Percentiles rank a stretch among this genome's conserved stretches.
phyloP scores from a whole-genome alignment of 768 basidiomycete genomes.

The Boletus patriciae region DNA sequence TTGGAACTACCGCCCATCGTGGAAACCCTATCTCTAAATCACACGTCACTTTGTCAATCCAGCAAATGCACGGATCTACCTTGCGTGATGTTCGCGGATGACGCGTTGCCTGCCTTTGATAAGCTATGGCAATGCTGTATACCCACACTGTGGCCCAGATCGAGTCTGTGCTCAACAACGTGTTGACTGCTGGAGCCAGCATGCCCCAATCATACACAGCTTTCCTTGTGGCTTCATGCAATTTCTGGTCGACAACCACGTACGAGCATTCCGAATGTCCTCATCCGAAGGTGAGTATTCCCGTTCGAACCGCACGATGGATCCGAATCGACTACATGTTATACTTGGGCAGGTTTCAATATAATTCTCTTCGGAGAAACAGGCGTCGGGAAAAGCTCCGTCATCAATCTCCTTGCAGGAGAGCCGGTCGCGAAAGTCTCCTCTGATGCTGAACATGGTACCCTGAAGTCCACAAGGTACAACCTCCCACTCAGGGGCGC shows the following conservation, averaged over 20 bases:
- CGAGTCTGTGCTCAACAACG: constrained; percentile 1
- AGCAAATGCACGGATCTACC: constrained; percentile 22
- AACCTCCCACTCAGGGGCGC: constrained; percentile 5
- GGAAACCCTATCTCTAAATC: background rate
- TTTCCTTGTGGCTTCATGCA: constrained; percentile 2
- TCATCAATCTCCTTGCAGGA: constrained; percentile 44
- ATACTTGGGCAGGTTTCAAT: constrained; percentile 18
- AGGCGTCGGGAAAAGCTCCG: constrained; percentile 43
- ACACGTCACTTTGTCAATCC: background rate
- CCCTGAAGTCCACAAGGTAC: constrained; percentile 33
- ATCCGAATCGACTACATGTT: constrained; percentile 1
- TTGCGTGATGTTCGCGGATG: constrained; percentile 8
- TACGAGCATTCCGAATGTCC: constrained; percentile 15
- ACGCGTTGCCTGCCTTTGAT: constrained; percentile 6
- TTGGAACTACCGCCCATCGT: background rate
- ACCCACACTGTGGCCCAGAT: constrained; percentile 9
- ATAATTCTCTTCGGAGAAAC: constrained; percentile 34
- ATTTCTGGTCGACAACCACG: constrained; percentile 7
- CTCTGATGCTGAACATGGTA: constrained; percentile 34
- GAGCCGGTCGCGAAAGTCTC: constrained; percentile 31
- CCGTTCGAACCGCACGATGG: background rate
- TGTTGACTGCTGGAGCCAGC: background rate
- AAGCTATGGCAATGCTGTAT: constrained; percentile 17
- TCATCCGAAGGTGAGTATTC: constrained; percentile 16
- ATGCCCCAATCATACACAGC: constrained; percentile 4